A percentile compares a stretch with the other conserved stretches of the same genome.
Evolutionary conservation across 495 filamentous ascomycete genomes (phyloP).

Genomic region (Aspergillus ostianus): DNA sequence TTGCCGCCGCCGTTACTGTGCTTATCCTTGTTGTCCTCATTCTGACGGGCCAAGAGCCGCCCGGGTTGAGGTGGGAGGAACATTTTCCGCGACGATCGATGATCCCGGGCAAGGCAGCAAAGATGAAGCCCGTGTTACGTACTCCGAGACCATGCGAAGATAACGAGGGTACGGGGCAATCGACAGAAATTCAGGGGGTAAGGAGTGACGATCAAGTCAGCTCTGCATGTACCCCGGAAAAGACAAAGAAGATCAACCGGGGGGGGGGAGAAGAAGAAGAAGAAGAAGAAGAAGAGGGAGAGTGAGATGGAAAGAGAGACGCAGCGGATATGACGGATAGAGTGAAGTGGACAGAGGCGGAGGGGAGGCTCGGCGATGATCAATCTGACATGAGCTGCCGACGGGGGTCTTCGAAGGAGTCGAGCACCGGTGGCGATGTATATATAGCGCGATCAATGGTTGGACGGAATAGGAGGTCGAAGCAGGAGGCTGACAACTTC

Average conservation of each 20-base stretch:
- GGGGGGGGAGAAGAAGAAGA: neutral
- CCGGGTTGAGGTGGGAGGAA: slow-evolving; percentile 18
- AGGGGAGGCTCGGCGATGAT: slow-evolving; percentile 3
- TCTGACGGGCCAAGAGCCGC: slow-evolving; percentile 20
- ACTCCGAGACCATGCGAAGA: slow-evolving; percentile 17
- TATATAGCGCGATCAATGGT: slow-evolving; percentile 2
- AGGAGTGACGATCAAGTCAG: neutral
- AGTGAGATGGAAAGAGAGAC: slow-evolving; percentile 2
- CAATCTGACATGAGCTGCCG: slow-evolving; percentile 3
- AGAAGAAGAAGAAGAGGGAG: neutral
- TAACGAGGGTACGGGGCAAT: neutral
- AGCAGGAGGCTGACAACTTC: slow-evolving; percentile 3
- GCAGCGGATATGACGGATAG: slow-evolving; percentile 17
- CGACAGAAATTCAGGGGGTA: neutral
- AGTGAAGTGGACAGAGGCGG: slow-evolving; percentile 9
- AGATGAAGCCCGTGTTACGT: slow-evolving; percentile 10
- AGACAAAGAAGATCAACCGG: neutral
- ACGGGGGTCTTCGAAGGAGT: neutral
- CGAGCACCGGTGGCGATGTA: neutral
- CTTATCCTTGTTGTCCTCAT: slow-evolving; percentile 5
- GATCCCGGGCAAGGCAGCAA: slow-evolving; percentile 9
- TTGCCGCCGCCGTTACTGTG: slow-evolving; percentile 1
- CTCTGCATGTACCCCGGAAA: neutral
- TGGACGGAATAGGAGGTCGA: neutral
- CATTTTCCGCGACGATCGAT: slow-evolving; percentile 14